Evolutionary conservation across 345 rosid species (phyloP).

Genomic region (Pseudoturritis turrita): DNA sequence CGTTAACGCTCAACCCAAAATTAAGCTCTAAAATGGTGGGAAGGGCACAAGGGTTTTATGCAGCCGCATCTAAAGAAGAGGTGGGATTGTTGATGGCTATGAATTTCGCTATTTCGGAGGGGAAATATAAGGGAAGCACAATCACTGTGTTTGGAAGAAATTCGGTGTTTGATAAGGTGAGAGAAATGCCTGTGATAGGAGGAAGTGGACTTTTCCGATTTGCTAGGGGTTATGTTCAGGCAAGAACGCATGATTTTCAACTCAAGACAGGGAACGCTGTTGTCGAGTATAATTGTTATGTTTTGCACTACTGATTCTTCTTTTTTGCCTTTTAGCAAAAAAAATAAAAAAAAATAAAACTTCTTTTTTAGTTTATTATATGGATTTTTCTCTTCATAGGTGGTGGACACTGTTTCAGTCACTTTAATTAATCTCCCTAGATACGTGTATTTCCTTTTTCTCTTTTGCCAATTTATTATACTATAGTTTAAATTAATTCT

Average conservation of each 20-base stretch:
- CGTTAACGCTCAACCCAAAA: slow-evolving; percentile 50
- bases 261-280: slow-evolving; percentile 36
- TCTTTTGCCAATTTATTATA: neutral
- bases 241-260: slow-evolving; percentile 41
- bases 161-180: slow-evolving; percentile 36
- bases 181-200: slow-evolving; percentile 78
- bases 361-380: neutral
- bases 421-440: neutral
- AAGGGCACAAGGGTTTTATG: slow-evolving; percentile 69
- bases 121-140: slow-evolving; percentile 65
- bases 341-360: no score
- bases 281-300: slow-evolving; percentile 49
- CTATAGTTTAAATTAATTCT: neutral
- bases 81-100: slow-evolving; percentile 54
- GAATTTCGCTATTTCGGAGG: slow-evolving; percentile 58
- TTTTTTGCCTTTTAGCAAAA: no score
- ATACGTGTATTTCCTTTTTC: neutral
- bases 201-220: slow-evolving; percentile 74
- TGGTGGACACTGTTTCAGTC: neutral
- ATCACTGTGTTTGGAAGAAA: slow-evolving; percentile 64
- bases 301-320: slow-evolving; percentile 39
- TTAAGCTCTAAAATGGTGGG: slow-evolving; percentile 59
- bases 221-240: slow-evolving; percentile 67
- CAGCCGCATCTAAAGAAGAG: slow-evolving; percentile 44
- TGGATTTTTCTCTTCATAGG: neutral